Evolutionary conservation across 2,329 filamentous ascomycete species (phyloP).

Genomic region (Aspergillus amoenus): DNA sequence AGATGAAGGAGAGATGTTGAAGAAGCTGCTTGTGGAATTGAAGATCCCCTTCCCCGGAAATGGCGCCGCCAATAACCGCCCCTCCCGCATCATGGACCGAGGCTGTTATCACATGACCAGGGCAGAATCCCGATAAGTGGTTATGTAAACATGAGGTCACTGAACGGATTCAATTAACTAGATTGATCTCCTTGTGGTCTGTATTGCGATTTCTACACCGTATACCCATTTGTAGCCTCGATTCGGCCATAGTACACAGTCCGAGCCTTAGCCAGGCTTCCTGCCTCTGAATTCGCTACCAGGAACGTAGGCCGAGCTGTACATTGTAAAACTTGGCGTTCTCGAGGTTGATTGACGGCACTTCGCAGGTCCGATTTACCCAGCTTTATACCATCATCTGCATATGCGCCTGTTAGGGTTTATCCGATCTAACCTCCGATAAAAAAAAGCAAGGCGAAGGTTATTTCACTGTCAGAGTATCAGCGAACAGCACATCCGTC

Average conservation of each 20-base stretch:
- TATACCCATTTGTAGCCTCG: no score
- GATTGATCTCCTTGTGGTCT: no score
- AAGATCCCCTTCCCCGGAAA: constrained; percentile 7
- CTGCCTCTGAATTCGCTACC: neutral
- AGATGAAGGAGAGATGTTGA: neutral
- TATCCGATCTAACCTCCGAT: neutral
- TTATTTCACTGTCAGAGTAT: neutral
- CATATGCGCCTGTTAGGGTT: neutral
- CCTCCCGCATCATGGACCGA: constrained; percentile 7
- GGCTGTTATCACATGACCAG: constrained; percentile 8
- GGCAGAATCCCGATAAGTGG: neutral
- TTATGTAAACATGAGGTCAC: neutral
- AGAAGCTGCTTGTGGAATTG: neutral
- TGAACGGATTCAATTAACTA: no score
- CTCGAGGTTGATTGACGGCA: no score
- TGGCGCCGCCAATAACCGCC: constrained; percentile 13
- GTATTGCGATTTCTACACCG: no score
- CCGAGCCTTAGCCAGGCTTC: no score
- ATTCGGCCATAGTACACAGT: no score
- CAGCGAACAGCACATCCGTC: neutral
- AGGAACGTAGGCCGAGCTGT: neutral
- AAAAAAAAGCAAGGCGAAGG: neutral
- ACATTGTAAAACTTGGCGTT: no score
- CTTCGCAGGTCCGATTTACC: neutral
- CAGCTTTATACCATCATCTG: neutral